A percentile compares a stretch with the other conserved stretches of the same genome.
phyloP scores from a whole-genome alignment of 2,329 filamentous ascomycete genomes.

The Trichoderma aggressivum region DNA sequence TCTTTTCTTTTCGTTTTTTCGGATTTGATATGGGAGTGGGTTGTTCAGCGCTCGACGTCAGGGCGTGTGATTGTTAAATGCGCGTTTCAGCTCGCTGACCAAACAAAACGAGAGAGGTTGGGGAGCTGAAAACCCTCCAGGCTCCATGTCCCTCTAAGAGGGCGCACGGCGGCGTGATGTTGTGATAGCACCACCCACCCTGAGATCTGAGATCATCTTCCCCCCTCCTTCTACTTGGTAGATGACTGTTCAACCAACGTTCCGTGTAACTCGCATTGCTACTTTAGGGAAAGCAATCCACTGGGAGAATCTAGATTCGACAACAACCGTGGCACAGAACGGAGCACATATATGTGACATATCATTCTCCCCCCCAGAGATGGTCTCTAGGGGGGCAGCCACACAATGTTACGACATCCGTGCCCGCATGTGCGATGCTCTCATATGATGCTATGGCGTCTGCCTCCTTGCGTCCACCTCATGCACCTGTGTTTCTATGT shows the following conservation, averaged over 20 bases:
- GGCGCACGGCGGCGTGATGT: neutral
- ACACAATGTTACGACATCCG: neutral
- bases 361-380: neutral
- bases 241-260: neutral
- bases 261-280: neutral
- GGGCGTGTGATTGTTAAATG: neutral
- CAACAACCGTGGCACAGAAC: neutral
- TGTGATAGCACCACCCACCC: neutral
- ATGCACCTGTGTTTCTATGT: neutral
- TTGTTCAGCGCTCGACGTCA: neutral
- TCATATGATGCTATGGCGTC: neutral
- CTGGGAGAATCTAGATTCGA: neutral
- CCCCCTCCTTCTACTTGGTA: neutral
- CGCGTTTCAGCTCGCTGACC: neutral
- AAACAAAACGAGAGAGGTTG: neutral
- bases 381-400: neutral
- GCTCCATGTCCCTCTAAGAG: too few species aligned
- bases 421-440: neutral
- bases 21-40: neutral
- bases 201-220: neutral
- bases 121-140: neutral
- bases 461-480: neutral
- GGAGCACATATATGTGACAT: neutral
- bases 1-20: neutral
- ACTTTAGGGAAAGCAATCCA: neutral